These are phyloP conservation scores for Crithidia bombi DNA, from an alignment of 208 protist species.

Conservation along the genomic window DNA sequence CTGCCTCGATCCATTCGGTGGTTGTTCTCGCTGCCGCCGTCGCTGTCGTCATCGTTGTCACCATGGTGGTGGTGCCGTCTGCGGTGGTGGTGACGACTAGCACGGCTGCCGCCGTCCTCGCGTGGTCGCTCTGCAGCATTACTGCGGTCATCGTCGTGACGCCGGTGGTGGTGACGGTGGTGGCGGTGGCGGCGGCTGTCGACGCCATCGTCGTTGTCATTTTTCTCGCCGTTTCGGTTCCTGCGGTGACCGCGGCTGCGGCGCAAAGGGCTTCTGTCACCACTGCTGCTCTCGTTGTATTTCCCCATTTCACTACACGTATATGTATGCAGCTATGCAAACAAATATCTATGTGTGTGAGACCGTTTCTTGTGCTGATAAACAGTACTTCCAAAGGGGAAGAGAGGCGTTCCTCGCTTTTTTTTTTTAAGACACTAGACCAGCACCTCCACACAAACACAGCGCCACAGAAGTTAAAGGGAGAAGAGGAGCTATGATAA, in stretches of 20 bases:
- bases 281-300: conserved; percentile 20
- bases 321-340: too few relatives aligned
- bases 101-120: neutral
- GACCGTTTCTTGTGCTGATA: too few relatives aligned
- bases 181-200: neutral
- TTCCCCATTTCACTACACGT: conserved; percentile 6
- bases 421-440: too few relatives aligned
- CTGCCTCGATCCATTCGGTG: neutral
- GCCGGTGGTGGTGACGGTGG: neutral
- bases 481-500: too few relatives aligned
- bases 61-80: conserved; percentile 8
- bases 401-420: too few relatives aligned
- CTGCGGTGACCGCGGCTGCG: conserved; percentile 11
- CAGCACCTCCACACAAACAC: too few relatives aligned
- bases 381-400: too few relatives aligned
- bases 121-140: neutral
- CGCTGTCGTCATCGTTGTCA: neutral
- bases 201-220: neutral
- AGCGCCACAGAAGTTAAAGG: too few relatives aligned
- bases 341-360: too few relatives aligned
- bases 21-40: neutral
- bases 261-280: neutral
- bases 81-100: conserved; percentile 5
- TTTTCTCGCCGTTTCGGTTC: conserved; percentile 1
- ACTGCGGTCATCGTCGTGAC: neutral